Evolutionary conservation across 177 flowering plant genomes (phyloP).

Genomic region (Vitis hybrid): DNA sequence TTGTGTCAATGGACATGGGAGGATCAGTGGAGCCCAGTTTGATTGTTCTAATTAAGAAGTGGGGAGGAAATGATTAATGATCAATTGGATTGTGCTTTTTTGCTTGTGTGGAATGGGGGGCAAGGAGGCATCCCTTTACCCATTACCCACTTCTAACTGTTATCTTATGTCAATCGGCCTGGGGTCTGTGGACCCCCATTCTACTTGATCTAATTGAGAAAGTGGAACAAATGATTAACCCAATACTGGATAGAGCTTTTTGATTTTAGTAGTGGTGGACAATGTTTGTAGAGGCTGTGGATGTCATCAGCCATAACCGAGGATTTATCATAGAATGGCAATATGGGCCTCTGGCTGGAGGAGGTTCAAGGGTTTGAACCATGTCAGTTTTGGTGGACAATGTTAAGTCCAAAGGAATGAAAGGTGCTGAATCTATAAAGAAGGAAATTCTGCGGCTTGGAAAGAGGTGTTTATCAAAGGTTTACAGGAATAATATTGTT

Average conservation of each 20-base stretch:
- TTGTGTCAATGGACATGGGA: not conserved
- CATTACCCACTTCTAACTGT: not conserved
- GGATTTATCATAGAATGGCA: slow-evolving; percentile 9
- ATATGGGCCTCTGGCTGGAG: slow-evolving; percentile 1
- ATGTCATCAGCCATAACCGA: slow-evolving; percentile 4
- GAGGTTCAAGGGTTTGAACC: no score
- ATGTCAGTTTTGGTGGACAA: no score
- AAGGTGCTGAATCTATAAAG: no score
- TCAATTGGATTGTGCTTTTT: slow-evolving; percentile 11
- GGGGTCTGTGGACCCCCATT: slow-evolving; percentile 1
- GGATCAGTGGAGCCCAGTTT: not conserved
- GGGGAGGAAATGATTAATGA: slow-evolving; percentile 5
- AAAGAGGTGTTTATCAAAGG: no score
- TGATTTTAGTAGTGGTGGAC: slow-evolving; percentile 12
- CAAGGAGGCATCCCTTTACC: slow-evolving; percentile 5
- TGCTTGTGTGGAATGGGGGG: slow-evolving; percentile 16
- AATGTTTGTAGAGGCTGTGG: not conserved
- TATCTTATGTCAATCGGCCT: slow-evolving; percentile 6
- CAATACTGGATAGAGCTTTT: slow-evolving; percentile 5
- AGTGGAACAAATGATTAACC: slow-evolving; percentile 1
- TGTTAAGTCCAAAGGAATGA: no score
- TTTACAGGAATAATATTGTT: no score
- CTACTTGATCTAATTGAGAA: slow-evolving; percentile 6
- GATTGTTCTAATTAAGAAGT: slow-evolving; percentile 10
- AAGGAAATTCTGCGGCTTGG: no score